A percentile compares a stretch with the other conserved stretches of the same genome.
Evolutionary conservation across 345 rosid genomes (phyloP).

Genomic region (Euphorbia pulcherrima): DNA sequence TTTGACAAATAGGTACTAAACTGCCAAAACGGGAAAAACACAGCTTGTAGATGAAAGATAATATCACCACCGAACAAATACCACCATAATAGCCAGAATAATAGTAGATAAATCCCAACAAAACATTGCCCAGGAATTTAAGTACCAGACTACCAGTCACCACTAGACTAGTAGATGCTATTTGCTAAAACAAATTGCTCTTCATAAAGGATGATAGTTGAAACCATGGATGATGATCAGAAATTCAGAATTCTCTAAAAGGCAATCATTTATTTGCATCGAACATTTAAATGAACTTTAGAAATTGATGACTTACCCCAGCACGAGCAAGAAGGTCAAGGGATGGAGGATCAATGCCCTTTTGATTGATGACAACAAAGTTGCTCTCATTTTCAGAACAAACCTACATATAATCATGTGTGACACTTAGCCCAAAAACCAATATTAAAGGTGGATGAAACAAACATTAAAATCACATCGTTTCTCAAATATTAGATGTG

Average conservation of each 20-base stretch:
- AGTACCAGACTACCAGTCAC: neutral
- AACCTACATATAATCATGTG: conserved; percentile 50
- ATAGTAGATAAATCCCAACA: neutral
- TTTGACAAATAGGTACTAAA: neutral
- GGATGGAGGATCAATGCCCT: conserved; percentile 98
- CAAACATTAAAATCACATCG: neutral
- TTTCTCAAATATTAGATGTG: neutral
- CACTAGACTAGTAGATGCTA: neutral
- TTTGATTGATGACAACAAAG: conserved; percentile 86
- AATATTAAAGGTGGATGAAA: neutral
- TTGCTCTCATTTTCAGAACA: conserved; percentile 73
- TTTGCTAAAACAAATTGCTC: neutral
- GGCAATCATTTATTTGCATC: neutral
- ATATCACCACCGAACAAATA: neutral
- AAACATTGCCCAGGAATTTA: neutral
- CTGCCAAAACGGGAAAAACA: neutral
- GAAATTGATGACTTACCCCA: conserved; percentile 57
- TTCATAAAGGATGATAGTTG: neutral
- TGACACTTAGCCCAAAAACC: conserved; percentile 8
- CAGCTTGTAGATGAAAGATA: neutral
- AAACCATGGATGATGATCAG: neutral
- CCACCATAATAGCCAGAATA: neutral
- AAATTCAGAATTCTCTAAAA: neutral
- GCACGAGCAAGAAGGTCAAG: conserved; percentile 91
- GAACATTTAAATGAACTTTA: neutral